Conservation (phyloP, 306 rosid genomes). For the Inga leiocalycina region DNA sequence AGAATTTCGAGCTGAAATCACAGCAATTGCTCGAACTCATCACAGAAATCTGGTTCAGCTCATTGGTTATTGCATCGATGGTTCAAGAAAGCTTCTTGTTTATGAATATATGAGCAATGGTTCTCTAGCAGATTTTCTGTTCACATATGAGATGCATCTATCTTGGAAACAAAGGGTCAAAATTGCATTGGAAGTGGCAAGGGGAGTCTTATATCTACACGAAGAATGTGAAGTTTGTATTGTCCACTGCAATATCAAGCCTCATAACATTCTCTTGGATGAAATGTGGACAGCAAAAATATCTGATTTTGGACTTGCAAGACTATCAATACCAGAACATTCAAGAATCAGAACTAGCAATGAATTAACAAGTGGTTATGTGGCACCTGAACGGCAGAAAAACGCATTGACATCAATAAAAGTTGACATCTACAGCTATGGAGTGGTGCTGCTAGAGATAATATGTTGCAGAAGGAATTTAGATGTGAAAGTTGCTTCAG, state of each 20-base stretch:
- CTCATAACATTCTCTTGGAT: constrained; percentile 47
- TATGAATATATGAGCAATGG: constrained; percentile 48
- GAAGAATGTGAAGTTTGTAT: background rate
- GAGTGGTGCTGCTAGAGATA: constrained; percentile 42
- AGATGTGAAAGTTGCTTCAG: constrained; percentile 31
- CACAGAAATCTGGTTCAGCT: constrained; percentile 47
- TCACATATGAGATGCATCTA: background rate
- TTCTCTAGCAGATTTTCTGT: constrained; percentile 43
- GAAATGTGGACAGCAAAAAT: constrained; percentile 41
- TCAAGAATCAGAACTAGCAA: background rate
- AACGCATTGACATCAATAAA: constrained; percentile 29
- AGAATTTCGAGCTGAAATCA: constrained; percentile 42
- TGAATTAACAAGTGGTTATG: constrained; percentile 12
- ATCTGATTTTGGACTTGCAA: constrained; percentile 43
- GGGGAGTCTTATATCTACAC: background rate
- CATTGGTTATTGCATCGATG: constrained; percentile 46
- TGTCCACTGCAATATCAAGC: constrained; percentile 48
- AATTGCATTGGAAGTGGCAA: background rate
- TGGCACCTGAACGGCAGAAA: constrained; percentile 48
- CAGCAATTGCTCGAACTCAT: constrained; percentile 44
- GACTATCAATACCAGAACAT: constrained; percentile 18
- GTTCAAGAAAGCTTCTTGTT: constrained; percentile 41
- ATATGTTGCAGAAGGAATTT: constrained; percentile 30
- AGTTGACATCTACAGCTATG: constrained; percentile 43
- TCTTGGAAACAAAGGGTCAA: constrained; percentile 28